These are phyloP conservation scores for Phytophthora constricta DNA, from an alignment of 352 stramenopile genomes.

Conservation along the genomic window DNA sequence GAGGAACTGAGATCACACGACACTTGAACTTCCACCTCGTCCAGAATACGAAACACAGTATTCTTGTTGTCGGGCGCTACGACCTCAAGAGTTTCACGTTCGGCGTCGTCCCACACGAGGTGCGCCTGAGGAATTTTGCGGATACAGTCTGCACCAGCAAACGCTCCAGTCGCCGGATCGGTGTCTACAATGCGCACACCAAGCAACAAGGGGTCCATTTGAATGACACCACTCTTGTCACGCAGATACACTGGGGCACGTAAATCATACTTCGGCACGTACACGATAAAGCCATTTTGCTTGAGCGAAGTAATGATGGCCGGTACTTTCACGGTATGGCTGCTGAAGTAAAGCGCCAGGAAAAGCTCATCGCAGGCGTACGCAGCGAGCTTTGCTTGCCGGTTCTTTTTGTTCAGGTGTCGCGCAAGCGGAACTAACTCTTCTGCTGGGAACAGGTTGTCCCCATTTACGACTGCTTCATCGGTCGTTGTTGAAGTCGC, in stretches of 20 bases:
- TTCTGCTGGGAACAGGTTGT: constrained; percentile 52
- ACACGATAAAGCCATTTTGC: constrained; percentile 94
- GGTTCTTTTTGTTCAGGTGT: constrained; percentile 92
- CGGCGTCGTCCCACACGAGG: constrained; percentile 32
- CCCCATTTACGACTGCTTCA: constrained; percentile 17
- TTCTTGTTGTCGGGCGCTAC: constrained; percentile 22
- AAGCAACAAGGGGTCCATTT: constrained; percentile 81
- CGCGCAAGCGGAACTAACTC: constrained; percentile 84
- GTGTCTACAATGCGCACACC: constrained; percentile 75
- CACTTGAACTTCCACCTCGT: constrained; percentile 82
- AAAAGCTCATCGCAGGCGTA: constrained; percentile 92
- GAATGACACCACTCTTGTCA: constrained; percentile 86
- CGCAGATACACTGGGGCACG: constrained; percentile 92
- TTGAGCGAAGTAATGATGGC: constrained; percentile 92
- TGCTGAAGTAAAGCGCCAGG: constrained; percentile 93
- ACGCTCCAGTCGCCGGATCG: constrained; percentile 59
- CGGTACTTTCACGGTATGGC: constrained; percentile 78
- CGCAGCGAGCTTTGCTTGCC: constrained; percentile 89
- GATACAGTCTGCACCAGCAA: constrained; percentile 65
- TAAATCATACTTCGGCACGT: constrained; percentile 93
- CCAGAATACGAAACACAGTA: constrained; percentile 62
- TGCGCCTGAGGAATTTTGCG: constrained; percentile 66
- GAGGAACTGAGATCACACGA: constrained; percentile 78
- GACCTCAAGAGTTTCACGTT: constrained; percentile 44
- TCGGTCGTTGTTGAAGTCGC: constrained; percentile 1